Percentiles rank a stretch among this genome's conserved stretches.
These are phyloP conservation scores for Aspergillus neotritici DNA, from an alignment of 2,329 filamentous ascomycete species.

Conservation along the genomic window DNA sequence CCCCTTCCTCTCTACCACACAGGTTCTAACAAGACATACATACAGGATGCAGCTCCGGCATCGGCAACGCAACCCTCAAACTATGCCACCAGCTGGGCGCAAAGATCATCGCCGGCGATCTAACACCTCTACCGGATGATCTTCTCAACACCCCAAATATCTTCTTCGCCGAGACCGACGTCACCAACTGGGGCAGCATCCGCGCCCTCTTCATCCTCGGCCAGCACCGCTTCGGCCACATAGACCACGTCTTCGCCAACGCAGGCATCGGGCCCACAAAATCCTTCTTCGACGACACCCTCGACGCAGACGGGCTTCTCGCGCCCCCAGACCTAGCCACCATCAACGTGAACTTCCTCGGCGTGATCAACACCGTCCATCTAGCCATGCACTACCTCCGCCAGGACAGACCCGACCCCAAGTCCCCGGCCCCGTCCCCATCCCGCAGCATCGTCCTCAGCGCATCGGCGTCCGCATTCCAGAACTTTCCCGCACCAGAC, in stretches of 20 bases:
- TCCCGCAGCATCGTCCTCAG: conserved; percentile 54
- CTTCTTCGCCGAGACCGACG: conserved; percentile 43
- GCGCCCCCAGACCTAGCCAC: conserved; percentile 40
- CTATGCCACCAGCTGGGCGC: conserved; percentile 51
- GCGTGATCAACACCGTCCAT: conserved; percentile 47
- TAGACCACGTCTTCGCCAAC: conserved; percentile 50
- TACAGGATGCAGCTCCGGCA: conserved; percentile 54
- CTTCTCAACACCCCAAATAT: conserved; percentile 26
- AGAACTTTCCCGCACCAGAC: conserved; percentile 48
- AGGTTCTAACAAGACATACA: background rate
- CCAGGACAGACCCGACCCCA: conserved; percentile 29
- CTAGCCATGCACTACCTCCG: conserved; percentile 50
- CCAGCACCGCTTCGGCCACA: conserved; percentile 37
- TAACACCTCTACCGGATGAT: conserved; percentile 35
- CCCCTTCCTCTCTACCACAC: background rate
- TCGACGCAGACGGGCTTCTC: conserved; percentile 48
- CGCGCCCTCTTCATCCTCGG: conserved; percentile 49
- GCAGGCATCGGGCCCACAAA: conserved; percentile 49
- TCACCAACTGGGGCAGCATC: conserved; percentile 48
- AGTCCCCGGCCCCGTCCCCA: no score
- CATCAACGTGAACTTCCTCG: conserved; percentile 49
- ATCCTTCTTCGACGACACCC: conserved; percentile 44
- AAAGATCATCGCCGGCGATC: conserved; percentile 51
- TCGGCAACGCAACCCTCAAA: conserved; percentile 52
- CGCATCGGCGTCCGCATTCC: conserved; percentile 48